These are phyloP conservation scores for Salix purpurea DNA, from an alignment of 345 rosid species.

Conservation along the genomic window DNA sequence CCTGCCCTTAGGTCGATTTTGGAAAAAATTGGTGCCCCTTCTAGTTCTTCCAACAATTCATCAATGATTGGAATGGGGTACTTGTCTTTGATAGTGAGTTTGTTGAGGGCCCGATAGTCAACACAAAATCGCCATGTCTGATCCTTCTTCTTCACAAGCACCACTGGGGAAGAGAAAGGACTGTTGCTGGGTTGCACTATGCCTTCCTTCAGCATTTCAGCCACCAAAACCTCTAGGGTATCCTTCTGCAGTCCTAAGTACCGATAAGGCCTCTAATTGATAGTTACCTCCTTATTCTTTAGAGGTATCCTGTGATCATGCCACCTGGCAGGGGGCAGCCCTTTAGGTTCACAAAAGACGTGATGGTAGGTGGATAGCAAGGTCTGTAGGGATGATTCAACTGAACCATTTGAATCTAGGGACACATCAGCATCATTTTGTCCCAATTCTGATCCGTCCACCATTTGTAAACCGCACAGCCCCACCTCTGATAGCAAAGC, in stretches of 20 bases:
- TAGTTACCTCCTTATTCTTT: fast-evolving
- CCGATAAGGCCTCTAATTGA: neutral
- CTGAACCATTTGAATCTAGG: too few species aligned
- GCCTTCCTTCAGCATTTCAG: neutral
- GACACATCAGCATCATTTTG: too few species aligned
- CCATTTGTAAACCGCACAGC: too few species aligned
- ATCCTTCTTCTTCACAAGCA: neutral
- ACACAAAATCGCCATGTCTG: neutral
- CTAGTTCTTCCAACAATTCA: neutral
- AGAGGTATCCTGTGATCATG: too few species aligned
- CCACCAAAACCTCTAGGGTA: neutral
- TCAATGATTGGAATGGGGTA: neutral
- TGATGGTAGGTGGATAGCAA: neutral
- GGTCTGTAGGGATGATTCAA: too few species aligned
- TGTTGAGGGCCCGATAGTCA: neutral
- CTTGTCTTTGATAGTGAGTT: neutral
- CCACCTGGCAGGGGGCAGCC: too few species aligned
- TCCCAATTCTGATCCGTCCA: too few species aligned
- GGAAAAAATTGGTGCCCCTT: neutral
- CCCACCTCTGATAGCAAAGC: too few species aligned
- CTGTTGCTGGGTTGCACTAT: neutral
- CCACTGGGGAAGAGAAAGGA: neutral
- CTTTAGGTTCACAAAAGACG: too few species aligned
- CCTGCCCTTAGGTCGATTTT: neutral
- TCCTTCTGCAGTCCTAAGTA: neutral